Percentiles rank a stretch among this genome's conserved stretches.
Conservation (phyloP, 2,329 filamentous ascomycete genomes). For the Paecilomyces sp. region DNA sequence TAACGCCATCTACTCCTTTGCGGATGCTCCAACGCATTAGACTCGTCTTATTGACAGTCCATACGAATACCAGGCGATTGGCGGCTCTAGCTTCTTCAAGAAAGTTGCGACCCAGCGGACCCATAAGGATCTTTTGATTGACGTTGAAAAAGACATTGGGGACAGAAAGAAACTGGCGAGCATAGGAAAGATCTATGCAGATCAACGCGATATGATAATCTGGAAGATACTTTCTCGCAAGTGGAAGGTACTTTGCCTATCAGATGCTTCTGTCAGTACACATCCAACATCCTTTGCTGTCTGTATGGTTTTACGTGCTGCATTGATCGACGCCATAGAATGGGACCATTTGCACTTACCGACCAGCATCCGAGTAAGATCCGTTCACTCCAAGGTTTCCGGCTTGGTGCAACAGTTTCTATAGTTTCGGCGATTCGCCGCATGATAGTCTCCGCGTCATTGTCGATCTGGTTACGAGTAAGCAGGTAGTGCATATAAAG, state of each 20-base stretch:
- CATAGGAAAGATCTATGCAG: conserved; percentile 47
- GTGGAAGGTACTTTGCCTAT: conserved; percentile 60
- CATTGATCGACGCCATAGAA: not conserved
- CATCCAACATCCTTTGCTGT: conserved; percentile 3
- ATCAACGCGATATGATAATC: conserved; percentile 33
- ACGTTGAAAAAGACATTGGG: conserved; percentile 74
- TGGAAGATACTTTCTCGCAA: conserved; percentile 50
- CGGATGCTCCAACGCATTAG: conserved; percentile 77
- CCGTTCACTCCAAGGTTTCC: conserved; percentile 61
- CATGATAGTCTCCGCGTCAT: conserved; percentile 59
- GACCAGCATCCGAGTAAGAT: conserved; percentile 80
- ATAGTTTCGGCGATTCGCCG: conserved; percentile 59
- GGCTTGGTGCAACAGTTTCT: conserved; percentile 39
- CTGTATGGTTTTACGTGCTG: not conserved
- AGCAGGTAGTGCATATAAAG: not conserved
- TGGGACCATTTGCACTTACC: conserved; percentile 31
- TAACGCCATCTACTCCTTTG: conserved; percentile 64
- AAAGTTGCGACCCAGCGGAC: conserved; percentile 61
- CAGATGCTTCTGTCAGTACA: conserved; percentile 2
- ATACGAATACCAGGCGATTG: conserved; percentile 60
- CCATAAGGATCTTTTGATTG: conserved; percentile 60
- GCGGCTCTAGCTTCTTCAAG: conserved; percentile 51
- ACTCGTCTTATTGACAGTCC: conserved; percentile 76
- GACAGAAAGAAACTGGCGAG: conserved; percentile 59
- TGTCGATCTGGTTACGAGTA: conserved; percentile 18